Conservation (phyloP, 2,329 filamentous ascomycete genomes). For the Teratosphaeria zuluensis region DNA sequence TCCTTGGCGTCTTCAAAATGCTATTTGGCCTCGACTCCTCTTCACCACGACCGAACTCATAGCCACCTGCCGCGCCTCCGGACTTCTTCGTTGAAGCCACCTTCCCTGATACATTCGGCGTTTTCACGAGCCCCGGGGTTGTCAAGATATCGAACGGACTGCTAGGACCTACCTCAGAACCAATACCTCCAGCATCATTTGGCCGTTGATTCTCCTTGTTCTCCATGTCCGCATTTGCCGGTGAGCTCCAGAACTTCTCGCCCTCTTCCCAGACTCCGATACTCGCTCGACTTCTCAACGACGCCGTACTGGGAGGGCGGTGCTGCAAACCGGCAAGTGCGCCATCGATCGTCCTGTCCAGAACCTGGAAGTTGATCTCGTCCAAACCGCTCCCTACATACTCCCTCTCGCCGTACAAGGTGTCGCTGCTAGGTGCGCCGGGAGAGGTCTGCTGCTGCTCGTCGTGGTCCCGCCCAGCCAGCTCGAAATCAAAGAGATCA, state of each 20-base stretch:
- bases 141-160: background rate
- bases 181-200: background rate
- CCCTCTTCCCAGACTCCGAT: slow-evolving; percentile 26
- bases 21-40: slow-evolving; percentile 1
- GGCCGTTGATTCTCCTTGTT: background rate
- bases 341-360: slow-evolving; percentile 16
- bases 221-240: background rate
- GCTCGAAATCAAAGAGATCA: slow-evolving; percentile 17
- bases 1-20: slow-evolving; percentile 29
- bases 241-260: slow-evolving; percentile 21
- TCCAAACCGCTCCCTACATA: slow-evolving; percentile 11
- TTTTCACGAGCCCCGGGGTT: background rate
- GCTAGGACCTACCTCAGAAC: background rate
- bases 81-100: background rate
- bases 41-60: background rate
- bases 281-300: slow-evolving; percentile 5
- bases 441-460: background rate
- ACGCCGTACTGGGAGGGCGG: slow-evolving; percentile 7
- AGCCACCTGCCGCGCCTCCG: background rate
- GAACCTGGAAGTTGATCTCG: slow-evolving; percentile 14
- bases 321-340: slow-evolving; percentile 17
- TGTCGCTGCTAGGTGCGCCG: slow-evolving; percentile 1
- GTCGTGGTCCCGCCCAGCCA: background rate
- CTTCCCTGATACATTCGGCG: background rate
- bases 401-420: slow-evolving; percentile 1